Base-by-base conservation (phyloP, 73 alveolate genomes). In the Paramecium sexaurelia region DNA sequence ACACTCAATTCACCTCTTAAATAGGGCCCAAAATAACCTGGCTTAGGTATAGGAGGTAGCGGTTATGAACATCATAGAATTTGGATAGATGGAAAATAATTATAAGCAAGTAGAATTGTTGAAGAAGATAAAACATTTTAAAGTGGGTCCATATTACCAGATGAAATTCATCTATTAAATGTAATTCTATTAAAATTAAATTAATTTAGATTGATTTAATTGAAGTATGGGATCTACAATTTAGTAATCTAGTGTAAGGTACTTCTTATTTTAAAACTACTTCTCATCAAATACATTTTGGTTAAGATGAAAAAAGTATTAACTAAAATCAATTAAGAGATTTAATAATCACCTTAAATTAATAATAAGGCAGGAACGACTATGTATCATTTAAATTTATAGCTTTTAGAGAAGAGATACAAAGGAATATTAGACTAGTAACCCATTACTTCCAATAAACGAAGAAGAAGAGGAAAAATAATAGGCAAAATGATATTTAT, bases 41-140 rank as follows among this genome's bases (percentile, higher is more conserved):
- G 90, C 3, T 78, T 78, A 43, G 90, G 90, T 41, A 39, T 78
- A 78, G 90, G 90, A 29, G 90, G 90, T 3, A 78, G 90, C 24
- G 90, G 90, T 19, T 78, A 78, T 78, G 90, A 78, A 2, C 55
- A 78, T 37, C 90, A 78, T 45, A 37, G 90, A 41, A 78, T 78
- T 41, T 78, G 90, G 90, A 78, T 78, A 10, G 90, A 78, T 78
- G 90, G 90, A 9, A 78, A 45, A 78, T 78, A 39, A 78, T 47
- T 78, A 19, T 43, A 78, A 24, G 71, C 29, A 10, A 78, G 90
- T 78, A 29, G 90, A 26, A 5, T 78, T 2, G 32, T 29, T 4
- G 90, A 78, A 11, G 90, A 78, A 1, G 90, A 78, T 24, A 78
- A 78, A 78, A 78, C 90, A 78, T 78, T 78, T 41, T 26, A 78